Conservation (phyloP, 2,329 filamentous ascomycete genomes). For the Ilyonectria mors-panacis region DNA sequence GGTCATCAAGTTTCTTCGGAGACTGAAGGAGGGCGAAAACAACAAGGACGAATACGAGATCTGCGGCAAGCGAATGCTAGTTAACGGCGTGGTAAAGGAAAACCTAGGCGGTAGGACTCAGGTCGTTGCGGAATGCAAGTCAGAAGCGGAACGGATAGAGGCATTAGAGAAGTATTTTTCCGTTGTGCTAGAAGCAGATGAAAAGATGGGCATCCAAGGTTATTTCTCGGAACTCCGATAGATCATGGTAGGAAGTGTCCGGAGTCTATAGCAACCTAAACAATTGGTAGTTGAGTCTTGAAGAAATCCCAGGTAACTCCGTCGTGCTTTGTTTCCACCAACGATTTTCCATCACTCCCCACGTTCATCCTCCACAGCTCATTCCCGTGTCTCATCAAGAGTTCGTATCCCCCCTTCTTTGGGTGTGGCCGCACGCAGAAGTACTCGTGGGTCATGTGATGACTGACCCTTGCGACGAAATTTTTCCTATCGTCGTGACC, state of each 20-base stretch:
- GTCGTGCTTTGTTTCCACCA: conserved; percentile 45
- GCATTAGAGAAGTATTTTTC: conserved; percentile 65
- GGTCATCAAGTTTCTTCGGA: conserved; percentile 67
- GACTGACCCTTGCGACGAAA: conserved; percentile 42
- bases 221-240: conserved; percentile 30
- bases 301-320: conserved; percentile 53
- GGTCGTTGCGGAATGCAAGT: conserved; percentile 50
- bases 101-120: conserved; percentile 42
- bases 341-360: conserved; percentile 34
- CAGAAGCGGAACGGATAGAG: conserved; percentile 62
- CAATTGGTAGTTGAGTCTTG: conserved; percentile 23
- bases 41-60: conserved; percentile 35
- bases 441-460: conserved; percentile 49
- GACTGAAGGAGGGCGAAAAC: conserved; percentile 56
- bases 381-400: conserved; percentile 48
- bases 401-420: conserved; percentile 50
- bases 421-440: conserved; percentile 50
- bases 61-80: conserved; percentile 45
- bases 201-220: conserved; percentile 29
- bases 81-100: conserved; percentile 42
- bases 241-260: background rate
- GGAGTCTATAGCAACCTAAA: background rate
- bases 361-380: conserved; percentile 50
- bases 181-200: conserved; percentile 57
- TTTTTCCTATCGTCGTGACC: conserved; percentile 49